Evolutionary conservation across 768 basidiomycete species (phyloP), one percentile per base, ranked within the genome.

Genomic region (Phlebiopsis flavidoalba): DNA sequence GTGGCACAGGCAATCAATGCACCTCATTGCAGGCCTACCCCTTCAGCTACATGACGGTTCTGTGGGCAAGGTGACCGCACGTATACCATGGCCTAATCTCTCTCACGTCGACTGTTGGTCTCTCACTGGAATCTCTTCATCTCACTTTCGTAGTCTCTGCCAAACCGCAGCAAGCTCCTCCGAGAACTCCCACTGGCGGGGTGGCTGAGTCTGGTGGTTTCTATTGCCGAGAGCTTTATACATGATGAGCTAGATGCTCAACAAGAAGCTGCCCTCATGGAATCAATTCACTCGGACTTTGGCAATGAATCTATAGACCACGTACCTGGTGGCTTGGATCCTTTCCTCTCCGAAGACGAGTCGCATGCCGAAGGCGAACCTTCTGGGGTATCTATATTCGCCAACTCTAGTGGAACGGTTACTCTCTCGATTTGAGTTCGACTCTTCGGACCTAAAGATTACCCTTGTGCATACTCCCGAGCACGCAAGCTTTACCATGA

Each of bases 41-140:
- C 63, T 96, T 24, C 72, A 74, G 55, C 74, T 96, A 19, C 79
- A 84, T 59, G 80, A 86, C 49, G 95, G 95, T 19, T 81, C 83
- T 49, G 79, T 96, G 62, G 83, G 85, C 33, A 83, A 84, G 54
- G 82, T 95, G 53, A 87, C 87, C 15, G 91, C 85, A 43, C 84
- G 85, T 53, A 83, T 97, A 55, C 91, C 93, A 53, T 91, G 89
- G 83, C 89, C 91, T 14, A 93, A 94, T 70, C 89, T n/a, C 91
- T 37, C 77, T 93, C 55, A 85, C 86, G 1, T 86, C 89, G 2
- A 83, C 81, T 21, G 77, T 94, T 61, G 86, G 88, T 37, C 77
- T 91, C 62, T 87, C 87, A 51, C 65, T 91, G 53, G 79, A 84
- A 61, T 84, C 88, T 17, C 76, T 91, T 22, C 81, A 86, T 69